Evolutionary conservation across 202 grass and related monocot species (phyloP).

Genomic region (Panicum hallii): DNA sequence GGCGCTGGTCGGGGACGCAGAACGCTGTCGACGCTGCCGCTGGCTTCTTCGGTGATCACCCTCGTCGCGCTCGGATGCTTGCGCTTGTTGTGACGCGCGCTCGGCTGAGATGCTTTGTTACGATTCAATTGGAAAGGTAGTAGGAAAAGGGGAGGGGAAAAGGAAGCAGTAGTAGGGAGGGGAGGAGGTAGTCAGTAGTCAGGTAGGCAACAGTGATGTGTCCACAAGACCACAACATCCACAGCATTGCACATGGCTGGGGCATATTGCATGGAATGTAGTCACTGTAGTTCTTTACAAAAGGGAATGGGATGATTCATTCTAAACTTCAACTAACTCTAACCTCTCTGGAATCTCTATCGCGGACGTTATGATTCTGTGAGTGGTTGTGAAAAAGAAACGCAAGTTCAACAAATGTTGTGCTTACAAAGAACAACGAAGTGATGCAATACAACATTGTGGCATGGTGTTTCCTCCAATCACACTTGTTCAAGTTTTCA

Average conservation of each 20-base stretch:
- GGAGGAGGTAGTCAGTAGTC: background rate
- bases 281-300: conserved; percentile 16
- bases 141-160: conserved; percentile 11
- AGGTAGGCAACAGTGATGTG: conserved; percentile 31
- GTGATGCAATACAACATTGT: too few relatives aligned
- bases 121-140: conserved; percentile 46
- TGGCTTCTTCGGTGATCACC: conserved; percentile 2
- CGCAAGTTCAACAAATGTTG: background rate
- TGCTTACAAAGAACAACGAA: background rate
- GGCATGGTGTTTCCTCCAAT: background rate
- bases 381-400: background rate
- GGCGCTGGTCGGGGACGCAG: conserved; percentile 2
- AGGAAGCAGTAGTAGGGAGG: background rate
- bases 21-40: background rate
- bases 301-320: conserved; percentile 17
- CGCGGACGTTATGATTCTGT: background rate
- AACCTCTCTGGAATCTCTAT: background rate
- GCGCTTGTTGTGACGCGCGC: conserved; percentile 45
- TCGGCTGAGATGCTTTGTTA: conserved; percentile 14
- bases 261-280: conserved; percentile 24
- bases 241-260: conserved; percentile 28
- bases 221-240: conserved; percentile 2
- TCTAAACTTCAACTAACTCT: background rate
- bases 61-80: conserved; percentile 33
- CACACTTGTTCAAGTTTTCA: background rate